Base-by-base conservation (phyloP, 2,329 filamentous ascomycete genomes). In the Hymenoscyphus scutula region DNA sequence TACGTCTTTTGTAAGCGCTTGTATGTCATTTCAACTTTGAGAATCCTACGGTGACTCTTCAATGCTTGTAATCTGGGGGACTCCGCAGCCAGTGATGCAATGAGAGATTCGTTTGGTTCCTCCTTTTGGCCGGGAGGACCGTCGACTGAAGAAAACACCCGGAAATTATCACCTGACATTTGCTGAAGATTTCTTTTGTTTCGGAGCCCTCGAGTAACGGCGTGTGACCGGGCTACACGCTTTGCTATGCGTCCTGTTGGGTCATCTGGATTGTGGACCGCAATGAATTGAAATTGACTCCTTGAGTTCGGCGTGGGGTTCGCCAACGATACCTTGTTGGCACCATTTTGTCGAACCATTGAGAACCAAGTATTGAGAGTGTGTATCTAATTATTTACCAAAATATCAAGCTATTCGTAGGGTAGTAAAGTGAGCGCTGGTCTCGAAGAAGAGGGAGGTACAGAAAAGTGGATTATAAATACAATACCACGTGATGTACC, bases 171-270 rank as follows among this genome's bases (percentile, higher is more conserved):
- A 13, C 65, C 64, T 38, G 64, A 67, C 25, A 70, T 59, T 66
- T 70, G 67, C 65, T 72, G 68, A 15, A 66, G 61, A 58, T 67
- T 72, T 63, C 73, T 69, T 67, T 75, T 74, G 19, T 62, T 68
- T 51, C 69, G 61, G 3, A 75, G 68, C 8, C 63, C 74, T 38
- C 64, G 69, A 56, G 64, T 65, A 53, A 75, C 68, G 56, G 72
- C 74, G 69, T 75, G 72, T 2, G 73, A 75, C 37, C 70, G 69
- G 23, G 71, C 72, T 38, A 67, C 62, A 29, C 71, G 72, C 56
- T 63, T 72, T 25, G 61, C 59, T 19, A 17, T 64, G 7, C 19
- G 62, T 32, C 73, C 67, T 19, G 63, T 68, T 17, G 62, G 55
- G 2, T 62, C 61, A 64, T 66, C 59, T 64, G 69, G 64, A 61